Conservation (phyloP, 2,329 filamentous ascomycete genomes). For the Penicillium griseofulvum region DNA sequence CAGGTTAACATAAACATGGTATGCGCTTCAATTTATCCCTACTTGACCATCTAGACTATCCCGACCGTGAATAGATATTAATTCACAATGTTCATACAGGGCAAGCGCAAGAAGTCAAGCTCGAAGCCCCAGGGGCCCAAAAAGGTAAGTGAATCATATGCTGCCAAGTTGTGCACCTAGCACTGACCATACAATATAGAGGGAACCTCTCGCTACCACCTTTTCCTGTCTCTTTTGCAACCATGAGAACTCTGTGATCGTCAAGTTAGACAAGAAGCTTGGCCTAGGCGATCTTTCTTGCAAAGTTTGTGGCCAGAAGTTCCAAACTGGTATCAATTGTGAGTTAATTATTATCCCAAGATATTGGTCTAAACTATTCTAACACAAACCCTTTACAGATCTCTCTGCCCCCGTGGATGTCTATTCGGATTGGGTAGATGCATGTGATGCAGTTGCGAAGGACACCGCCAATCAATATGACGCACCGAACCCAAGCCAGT, state of each 20-base stretch:
- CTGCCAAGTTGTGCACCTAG: slow-evolving; percentile 16
- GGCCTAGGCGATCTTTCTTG: slow-evolving; percentile 83
- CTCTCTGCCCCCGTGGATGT: slow-evolving; percentile 90
- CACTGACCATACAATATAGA: slow-evolving; percentile 21
- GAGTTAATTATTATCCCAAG: slow-evolving; percentile 33
- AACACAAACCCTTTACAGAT: slow-evolving; percentile 52
- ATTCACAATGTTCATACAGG: slow-evolving; percentile 60
- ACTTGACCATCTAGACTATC: background rate
- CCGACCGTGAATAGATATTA: background rate
- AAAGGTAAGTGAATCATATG: slow-evolving; percentile 57
- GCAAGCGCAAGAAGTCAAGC: slow-evolving; percentile 87
- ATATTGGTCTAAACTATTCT: background rate
- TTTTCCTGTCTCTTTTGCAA: slow-evolving; percentile 99
- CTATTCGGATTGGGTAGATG: slow-evolving; percentile 97
- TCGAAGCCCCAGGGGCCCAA: slow-evolving; percentile 77
- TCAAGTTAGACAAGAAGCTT: slow-evolving; percentile 91
- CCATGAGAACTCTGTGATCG: slow-evolving; percentile 86
- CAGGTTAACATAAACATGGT: slow-evolving; percentile 13
- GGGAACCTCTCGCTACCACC: slow-evolving; percentile 59
- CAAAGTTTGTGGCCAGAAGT: slow-evolving; percentile 90
- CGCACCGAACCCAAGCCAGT: slow-evolving; percentile 15
- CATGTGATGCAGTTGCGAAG: slow-evolving; percentile 72
- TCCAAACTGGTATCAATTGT: slow-evolving; percentile 94
- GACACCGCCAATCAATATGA: slow-evolving; percentile 49
- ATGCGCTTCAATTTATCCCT: background rate